Conservation (phyloP, 768 basidiomycete genomes). For the Rubroboletus pulcherrimus region DNA sequence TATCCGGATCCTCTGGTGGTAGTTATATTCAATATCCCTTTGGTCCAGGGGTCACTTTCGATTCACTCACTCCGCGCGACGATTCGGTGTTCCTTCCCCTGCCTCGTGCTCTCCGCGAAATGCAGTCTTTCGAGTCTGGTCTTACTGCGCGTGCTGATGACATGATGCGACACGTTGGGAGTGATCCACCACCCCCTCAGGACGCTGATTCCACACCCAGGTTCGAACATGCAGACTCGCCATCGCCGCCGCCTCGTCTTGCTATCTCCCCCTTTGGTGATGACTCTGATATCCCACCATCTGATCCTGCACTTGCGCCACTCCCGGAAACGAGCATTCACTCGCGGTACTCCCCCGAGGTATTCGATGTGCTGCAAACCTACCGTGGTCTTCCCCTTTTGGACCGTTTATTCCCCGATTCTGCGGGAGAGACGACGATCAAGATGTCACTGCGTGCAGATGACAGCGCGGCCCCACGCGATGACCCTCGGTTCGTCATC, state of each 20-base stretch:
- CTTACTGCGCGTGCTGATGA: constrained; percentile 64
- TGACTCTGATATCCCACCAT: constrained; percentile 26
- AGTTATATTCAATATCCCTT: constrained; percentile 52
- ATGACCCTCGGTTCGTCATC: constrained; percentile 88
- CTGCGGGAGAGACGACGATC: constrained; percentile 63
- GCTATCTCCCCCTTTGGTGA: constrained; percentile 27
- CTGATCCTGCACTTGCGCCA: constrained; percentile 29
- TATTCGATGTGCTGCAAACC: constrained; percentile 79
- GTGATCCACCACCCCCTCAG: constrained; percentile 7
- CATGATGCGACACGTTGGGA: constrained; percentile 20
- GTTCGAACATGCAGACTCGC: constrained; percentile 2
- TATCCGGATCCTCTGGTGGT: constrained; percentile 18
- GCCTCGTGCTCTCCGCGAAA: constrained; percentile 65
- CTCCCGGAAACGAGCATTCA: constrained; percentile 50
- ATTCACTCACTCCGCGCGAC: constrained; percentile 49
- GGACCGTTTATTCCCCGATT: constrained; percentile 57
- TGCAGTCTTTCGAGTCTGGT: constrained; percentile 86
- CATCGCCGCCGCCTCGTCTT: constrained; percentile 20
- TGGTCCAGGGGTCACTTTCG: constrained; percentile 59
- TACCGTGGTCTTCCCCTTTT: constrained; percentile 73
- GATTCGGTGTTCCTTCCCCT: constrained; percentile 40
- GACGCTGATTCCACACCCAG: neutral
- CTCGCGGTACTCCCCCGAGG: constrained; percentile 66
- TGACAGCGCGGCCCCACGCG: constrained; percentile 67
- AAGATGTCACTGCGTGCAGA: constrained; percentile 65